Conservation (phyloP, 495 filamentous ascomycete species). For the Neurospora sp. region DNA sequence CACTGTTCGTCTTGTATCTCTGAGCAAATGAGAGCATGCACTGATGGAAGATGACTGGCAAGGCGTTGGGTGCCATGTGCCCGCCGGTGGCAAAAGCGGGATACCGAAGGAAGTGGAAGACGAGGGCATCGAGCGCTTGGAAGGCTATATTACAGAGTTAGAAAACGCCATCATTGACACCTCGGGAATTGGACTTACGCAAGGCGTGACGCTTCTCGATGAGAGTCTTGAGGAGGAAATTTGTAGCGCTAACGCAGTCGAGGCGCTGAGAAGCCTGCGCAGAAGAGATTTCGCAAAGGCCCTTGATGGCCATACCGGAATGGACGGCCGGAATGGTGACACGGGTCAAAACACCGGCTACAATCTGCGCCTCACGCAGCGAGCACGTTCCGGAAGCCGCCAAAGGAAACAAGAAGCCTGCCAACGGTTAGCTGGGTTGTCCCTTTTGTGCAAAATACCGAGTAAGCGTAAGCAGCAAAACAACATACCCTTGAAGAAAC, state of each 20-base stretch:
- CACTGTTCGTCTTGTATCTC: conserved; percentile 73
- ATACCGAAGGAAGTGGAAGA: conserved; percentile 94
- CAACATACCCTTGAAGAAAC: conserved; percentile 81
- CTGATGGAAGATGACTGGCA: conserved; percentile 82
- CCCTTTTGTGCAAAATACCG: not conserved
- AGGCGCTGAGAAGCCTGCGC: conserved; percentile 62
- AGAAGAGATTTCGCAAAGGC: conserved; percentile 85
- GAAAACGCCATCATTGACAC: not conserved
- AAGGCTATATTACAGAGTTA: conserved; percentile 32
- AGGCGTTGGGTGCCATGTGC: conserved; percentile 10
- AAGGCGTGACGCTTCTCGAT: conserved; percentile 96
- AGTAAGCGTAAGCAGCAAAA: not conserved
- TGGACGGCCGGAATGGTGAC: conserved; percentile 78
- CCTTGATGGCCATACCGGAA: conserved; percentile 82
- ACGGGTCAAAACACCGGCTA: conserved; percentile 70
- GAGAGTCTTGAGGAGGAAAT: conserved; percentile 83
- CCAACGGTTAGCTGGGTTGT: not conserved
- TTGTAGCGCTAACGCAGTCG: conserved; percentile 75
- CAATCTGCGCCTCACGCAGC: conserved; percentile 81
- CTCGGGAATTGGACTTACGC: conserved; percentile 32
- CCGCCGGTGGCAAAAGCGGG: conserved; percentile 31
- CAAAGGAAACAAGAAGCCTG: conserved; percentile 71
- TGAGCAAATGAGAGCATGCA: conserved; percentile 79
- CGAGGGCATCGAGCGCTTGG: conserved; percentile 86
- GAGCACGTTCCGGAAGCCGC: conserved; percentile 70